Evolutionary conservation across 345 rosid genomes (phyloP).

Genomic region (Stellera chamaejasme): DNA sequence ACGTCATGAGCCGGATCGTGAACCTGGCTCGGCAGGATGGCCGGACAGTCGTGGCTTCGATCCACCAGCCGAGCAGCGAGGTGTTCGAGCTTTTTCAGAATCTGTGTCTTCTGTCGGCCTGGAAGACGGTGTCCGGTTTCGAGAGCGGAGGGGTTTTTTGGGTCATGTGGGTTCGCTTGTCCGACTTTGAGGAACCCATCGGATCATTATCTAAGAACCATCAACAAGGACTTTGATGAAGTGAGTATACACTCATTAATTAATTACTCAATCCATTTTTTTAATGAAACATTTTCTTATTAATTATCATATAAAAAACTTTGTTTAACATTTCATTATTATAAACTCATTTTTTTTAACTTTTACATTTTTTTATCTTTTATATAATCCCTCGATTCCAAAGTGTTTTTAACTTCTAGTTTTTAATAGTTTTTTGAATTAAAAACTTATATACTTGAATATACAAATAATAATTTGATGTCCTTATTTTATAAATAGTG

Average conservation of each 20-base stretch:
- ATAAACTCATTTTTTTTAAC: no score
- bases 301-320: no score
- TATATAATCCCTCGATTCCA: no score
- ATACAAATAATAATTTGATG: no score
- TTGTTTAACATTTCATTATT: no score
- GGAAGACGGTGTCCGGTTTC: constrained; percentile 22
- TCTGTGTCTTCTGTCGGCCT: constrained; percentile 34
- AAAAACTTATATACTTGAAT: no score
- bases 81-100: constrained; percentile 33
- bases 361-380: no score
- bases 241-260: constrained; percentile 6
- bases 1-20: constrained; percentile 38
- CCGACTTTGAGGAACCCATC: constrained; percentile 28
- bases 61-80: constrained; percentile 34
- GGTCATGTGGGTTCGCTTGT: constrained; percentile 30
- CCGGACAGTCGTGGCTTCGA: constrained; percentile 24
- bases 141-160: constrained; percentile 23
- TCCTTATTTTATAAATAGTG: no score
- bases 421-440: no score
- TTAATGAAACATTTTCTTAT: no score
- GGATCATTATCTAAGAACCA: constrained; percentile 27
- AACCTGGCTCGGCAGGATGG: constrained; percentile 23
- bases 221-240: constrained; percentile 30
- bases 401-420: no score
- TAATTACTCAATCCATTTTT: not conserved